Base-by-base conservation (phyloP, 2,329 filamentous ascomycete species). In the Pseudocercospora eumusae region DNA sequence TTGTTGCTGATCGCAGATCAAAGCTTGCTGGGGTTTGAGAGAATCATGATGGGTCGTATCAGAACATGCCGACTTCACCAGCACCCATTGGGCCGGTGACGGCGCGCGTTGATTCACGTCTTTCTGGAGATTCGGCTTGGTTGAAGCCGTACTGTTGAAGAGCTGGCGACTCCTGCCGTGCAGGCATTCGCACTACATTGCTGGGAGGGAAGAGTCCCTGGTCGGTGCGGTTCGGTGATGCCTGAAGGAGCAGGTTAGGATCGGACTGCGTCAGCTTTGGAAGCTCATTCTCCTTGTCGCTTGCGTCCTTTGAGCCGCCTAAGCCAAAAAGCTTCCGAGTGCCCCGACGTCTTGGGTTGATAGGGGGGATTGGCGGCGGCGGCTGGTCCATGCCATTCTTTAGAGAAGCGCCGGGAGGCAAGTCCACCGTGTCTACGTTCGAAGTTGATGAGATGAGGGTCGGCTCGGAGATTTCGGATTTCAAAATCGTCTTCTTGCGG, bases 401-500 rank as follows among this genome's bases (percentile, higher is more conserved):
- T 36, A 85, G 75, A 4, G 80, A 82, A 1, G 83, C 81, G 27
- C 82, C 82, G n/a, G 80, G 70, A 13, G 84, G 84, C 10, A 88
- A 77, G 36, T 82, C 83, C 36, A 87, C 78, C 0, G 83, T 82
- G 50, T 86, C 84, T 27, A 86, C 80, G 49, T 83, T 83, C 1
- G 83, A 85, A 3, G 85, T 87, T 9, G 79, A 79, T 1, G 80
- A 82, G 25, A 83, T 69, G 63, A 84, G 78, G 3, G 76, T 77
- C 0, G 86, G 86, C 68, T 88, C 86, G 1, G 84, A 87, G 55
- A 88, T 88, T 61, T 84, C 82, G 11, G 79, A 77, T 73, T 88
- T 88, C 64, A 82, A 82, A 53, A 88, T 79, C 0, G 81, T 79
- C 68, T 83, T 82, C 76, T 87, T 88, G 40, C 84, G 80, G n/a